Percentiles rank a stretch among this genome's conserved stretches.
Conservation (phyloP, 163 green algal species). For the Coccomyxa subellipsoidea region DNA sequence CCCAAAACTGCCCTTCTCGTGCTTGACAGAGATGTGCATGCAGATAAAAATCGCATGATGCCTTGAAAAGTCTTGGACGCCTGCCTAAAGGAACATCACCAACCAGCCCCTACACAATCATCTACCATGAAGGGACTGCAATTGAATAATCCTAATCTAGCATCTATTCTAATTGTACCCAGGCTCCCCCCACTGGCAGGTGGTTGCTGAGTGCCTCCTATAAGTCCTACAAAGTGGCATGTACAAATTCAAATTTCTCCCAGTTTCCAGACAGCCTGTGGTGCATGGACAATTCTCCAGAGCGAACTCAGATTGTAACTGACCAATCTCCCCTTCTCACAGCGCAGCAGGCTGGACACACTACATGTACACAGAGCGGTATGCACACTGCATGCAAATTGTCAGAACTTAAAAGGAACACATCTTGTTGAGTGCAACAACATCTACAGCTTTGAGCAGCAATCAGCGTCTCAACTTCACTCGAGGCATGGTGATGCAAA, state of each 20-base stretch:
- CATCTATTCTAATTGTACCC: not conserved
- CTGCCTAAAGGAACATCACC: not conserved
- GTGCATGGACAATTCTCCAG: not conserved
- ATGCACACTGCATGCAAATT: not conserved
- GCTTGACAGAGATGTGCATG: too few species aligned
- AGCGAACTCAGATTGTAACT: not conserved
- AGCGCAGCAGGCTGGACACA: not conserved
- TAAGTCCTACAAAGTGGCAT: too few species aligned
- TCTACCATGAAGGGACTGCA: not conserved
- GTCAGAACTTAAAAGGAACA: not conserved
- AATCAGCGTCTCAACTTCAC: not conserved
- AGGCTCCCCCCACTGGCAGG: too few species aligned
- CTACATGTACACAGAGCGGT: not conserved
- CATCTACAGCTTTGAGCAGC: not conserved
- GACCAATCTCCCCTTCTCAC: not conserved
- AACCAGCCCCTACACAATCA: not conserved
- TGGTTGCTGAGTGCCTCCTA: too few species aligned
- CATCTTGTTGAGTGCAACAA: not conserved
- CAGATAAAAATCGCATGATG: too few species aligned
- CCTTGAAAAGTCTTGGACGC: not conserved
- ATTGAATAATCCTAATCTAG: not conserved
- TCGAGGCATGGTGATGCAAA: not conserved
- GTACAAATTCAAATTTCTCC: too few species aligned
- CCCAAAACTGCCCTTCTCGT: not conserved
- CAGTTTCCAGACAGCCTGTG: too few species aligned